Percentiles rank a stretch among this genome's conserved stretches.
phyloP scores from a whole-genome alignment of 1,139 yeast genomes.

The Saccharomycopsis phalli region DNA sequence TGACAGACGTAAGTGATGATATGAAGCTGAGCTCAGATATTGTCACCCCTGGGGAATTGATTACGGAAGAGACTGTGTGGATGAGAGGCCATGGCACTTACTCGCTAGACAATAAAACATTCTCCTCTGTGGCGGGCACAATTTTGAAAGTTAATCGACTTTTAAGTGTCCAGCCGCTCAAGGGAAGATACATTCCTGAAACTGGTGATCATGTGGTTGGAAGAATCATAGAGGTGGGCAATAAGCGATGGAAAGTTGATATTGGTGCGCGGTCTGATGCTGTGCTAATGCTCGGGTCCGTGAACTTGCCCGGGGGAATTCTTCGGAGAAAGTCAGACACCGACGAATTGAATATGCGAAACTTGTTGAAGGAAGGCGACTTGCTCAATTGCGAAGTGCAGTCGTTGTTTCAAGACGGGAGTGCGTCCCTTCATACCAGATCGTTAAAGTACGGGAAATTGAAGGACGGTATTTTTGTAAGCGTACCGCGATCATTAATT shows the following conservation, averaged over 20 bases:
- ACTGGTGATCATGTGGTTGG: slow-evolving; percentile 97
- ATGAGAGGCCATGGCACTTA: slow-evolving; percentile 99
- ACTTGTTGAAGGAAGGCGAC: slow-evolving; percentile 94
- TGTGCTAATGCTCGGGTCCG: slow-evolving; percentile 85
- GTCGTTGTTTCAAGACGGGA: slow-evolving; percentile 78
- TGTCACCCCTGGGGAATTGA: slow-evolving; percentile 96
- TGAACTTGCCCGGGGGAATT: slow-evolving; percentile 95
- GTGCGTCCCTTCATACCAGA: slow-evolving; percentile 91
- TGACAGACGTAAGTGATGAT: slow-evolving; percentile 20
- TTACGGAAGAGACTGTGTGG: slow-evolving; percentile 94
- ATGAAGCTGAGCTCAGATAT: slow-evolving; percentile 27
- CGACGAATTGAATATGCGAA: slow-evolving; percentile 95
- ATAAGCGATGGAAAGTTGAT: slow-evolving; percentile 93
- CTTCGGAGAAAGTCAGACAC: slow-evolving; percentile 87
- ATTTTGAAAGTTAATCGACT: slow-evolving; percentile 80
- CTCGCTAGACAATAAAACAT: slow-evolving; percentile 57
- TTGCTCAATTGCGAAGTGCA: slow-evolving; percentile 94
- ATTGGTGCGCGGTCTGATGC: slow-evolving; percentile 94
- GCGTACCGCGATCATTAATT: slow-evolving; percentile 74
- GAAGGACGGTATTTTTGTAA: slow-evolving; percentile 77
- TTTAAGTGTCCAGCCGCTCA: slow-evolving; percentile 74
- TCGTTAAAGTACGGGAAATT: slow-evolving; percentile 91
- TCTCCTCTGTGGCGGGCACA: slow-evolving; percentile 88
- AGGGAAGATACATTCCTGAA: slow-evolving; percentile 85
- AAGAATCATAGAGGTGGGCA: slow-evolving; percentile 87